A percentile compares a stretch with the other conserved stretches of the same genome.
phyloP scores from a whole-genome alignment of 2,329 filamentous ascomycete genomes.

The Phoma sp. region DNA sequence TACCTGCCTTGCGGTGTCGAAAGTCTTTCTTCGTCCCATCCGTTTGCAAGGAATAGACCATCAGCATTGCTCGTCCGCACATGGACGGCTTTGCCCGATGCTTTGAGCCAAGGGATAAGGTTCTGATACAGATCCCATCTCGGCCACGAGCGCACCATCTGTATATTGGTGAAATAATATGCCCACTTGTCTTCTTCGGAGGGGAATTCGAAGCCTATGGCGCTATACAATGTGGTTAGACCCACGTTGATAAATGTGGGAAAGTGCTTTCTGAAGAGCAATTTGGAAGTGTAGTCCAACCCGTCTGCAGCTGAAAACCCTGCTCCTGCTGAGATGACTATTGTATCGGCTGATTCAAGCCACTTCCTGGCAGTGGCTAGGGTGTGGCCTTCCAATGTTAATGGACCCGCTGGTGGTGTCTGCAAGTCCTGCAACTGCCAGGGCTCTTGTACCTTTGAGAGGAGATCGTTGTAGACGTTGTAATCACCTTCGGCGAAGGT shows the following conservation, averaged over 20 bases:
- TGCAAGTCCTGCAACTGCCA: background rate
- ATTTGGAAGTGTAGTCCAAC: constrained; percentile 43
- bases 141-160: constrained; percentile 37
- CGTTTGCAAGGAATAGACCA: constrained; percentile 40
- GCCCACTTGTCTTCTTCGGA: constrained; percentile 42
- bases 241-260: constrained; percentile 39
- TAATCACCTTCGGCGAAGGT: constrained; percentile 41
- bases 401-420: background rate
- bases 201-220: constrained; percentile 46
- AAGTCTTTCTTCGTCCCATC: constrained; percentile 29
- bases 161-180: constrained; percentile 45
- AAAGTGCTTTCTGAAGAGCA: constrained; percentile 42
- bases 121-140: constrained; percentile 28
- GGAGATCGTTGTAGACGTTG: constrained; percentile 24
- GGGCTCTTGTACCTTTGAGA: constrained; percentile 4
- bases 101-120: constrained; percentile 22
- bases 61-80: constrained; percentile 48
- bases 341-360: constrained; percentile 31
- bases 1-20: constrained; percentile 46
- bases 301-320: constrained; percentile 47
- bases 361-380: constrained; percentile 23
- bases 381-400: constrained; percentile 11
- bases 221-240: constrained; percentile 42
- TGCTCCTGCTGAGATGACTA: constrained; percentile 46
- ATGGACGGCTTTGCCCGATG: constrained; percentile 26